Percentiles rank a stretch among this genome's conserved stretches.
Conservation (phyloP, 352 stramenopile species). For the Globisporangium recalcitrans region DNA sequence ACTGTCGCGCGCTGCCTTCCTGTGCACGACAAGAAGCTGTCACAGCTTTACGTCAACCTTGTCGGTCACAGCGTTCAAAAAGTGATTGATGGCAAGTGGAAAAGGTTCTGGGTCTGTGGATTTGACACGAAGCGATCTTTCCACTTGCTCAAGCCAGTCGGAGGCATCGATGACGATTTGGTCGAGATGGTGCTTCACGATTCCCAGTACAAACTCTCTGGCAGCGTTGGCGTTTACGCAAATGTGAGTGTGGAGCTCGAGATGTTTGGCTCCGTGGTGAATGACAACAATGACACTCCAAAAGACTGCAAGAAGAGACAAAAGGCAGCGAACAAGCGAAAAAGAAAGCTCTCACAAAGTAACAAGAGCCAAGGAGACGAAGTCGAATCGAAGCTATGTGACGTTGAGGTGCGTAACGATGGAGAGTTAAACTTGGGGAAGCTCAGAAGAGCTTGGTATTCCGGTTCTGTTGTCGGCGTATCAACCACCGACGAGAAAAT, state of each 20-base stretch:
- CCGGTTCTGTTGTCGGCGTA: conserved; percentile 29
- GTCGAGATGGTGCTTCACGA: conserved; percentile 74
- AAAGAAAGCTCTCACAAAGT: conserved; percentile 29
- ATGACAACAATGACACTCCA: background rate
- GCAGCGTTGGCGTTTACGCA: conserved; percentile 44
- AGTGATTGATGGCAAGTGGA: conserved; percentile 77
- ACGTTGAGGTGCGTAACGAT: conserved; percentile 56
- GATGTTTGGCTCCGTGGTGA: conserved; percentile 37
- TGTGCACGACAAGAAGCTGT: conserved; percentile 45
- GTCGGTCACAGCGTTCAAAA: conserved; percentile 71
- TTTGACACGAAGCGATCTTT: conserved; percentile 50
- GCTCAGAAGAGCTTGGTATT: conserved; percentile 57
- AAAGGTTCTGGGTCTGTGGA: conserved; percentile 62
- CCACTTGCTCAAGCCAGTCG: conserved; percentile 56
- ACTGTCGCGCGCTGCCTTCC: conserved; percentile 62
- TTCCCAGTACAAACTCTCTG: conserved; percentile 60
- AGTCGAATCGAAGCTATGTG: conserved; percentile 17
- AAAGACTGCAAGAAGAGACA: conserved; percentile 48
- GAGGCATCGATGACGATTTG: conserved; percentile 35
- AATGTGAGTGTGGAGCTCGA: conserved; percentile 38
- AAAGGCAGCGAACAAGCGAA: conserved; percentile 55
- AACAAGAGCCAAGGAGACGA: conserved; percentile 20
- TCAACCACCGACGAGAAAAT: background rate
- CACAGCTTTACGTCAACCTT: conserved; percentile 55
- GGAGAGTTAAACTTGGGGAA: conserved; percentile 26